These are phyloP conservation scores for Kodamaea kakaduensis DNA, from an alignment of 805 yeast genomes.

Conservation along the genomic window DNA sequence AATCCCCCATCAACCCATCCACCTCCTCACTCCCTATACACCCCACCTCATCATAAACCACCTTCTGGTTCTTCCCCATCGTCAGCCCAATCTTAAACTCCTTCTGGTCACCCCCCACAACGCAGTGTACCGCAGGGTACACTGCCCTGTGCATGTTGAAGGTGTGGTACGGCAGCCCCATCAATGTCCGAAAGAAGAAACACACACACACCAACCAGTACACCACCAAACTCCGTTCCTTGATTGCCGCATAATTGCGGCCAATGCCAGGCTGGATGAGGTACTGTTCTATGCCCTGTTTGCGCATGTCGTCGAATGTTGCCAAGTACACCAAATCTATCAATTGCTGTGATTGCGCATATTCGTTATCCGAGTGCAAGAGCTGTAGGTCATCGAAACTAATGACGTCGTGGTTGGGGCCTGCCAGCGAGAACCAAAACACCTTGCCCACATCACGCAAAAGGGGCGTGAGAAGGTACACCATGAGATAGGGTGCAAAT, in stretches of 20 bases:
- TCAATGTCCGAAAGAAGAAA: conserved; percentile 73
- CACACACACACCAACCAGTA: conserved; percentile 78
- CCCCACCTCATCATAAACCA: conserved; percentile 54
- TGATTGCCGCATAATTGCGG: conserved; percentile 71
- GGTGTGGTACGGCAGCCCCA: conserved; percentile 90
- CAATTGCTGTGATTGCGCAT: conserved; percentile 86
- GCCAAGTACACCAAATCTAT: conserved; percentile 80
- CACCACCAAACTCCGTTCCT: conserved; percentile 62
- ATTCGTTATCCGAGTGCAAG: conserved; percentile 58
- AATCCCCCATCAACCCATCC: no score
- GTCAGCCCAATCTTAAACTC: conserved; percentile 71
- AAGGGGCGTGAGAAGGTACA: conserved; percentile 57
- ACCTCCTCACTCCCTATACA: conserved; percentile 63
- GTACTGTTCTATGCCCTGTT: conserved; percentile 62
- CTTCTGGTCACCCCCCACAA: conserved; percentile 50
- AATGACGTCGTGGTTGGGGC: conserved; percentile 71
- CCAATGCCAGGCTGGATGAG: conserved; percentile 92
- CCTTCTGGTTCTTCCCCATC: conserved; percentile 57
- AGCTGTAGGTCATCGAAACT: conserved; percentile 74
- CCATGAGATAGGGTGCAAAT: conserved; percentile 85
- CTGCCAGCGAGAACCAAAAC: conserved; percentile 76
- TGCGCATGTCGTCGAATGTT: conserved; percentile 50
- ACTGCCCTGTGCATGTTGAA: conserved; percentile 86
- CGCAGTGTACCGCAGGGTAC: conserved; percentile 63
- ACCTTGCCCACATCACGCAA: conserved; percentile 51